phyloP scores from a whole-genome alignment of 2,329 filamentous ascomycete genomes.

The Alternaria viburni region DNA sequence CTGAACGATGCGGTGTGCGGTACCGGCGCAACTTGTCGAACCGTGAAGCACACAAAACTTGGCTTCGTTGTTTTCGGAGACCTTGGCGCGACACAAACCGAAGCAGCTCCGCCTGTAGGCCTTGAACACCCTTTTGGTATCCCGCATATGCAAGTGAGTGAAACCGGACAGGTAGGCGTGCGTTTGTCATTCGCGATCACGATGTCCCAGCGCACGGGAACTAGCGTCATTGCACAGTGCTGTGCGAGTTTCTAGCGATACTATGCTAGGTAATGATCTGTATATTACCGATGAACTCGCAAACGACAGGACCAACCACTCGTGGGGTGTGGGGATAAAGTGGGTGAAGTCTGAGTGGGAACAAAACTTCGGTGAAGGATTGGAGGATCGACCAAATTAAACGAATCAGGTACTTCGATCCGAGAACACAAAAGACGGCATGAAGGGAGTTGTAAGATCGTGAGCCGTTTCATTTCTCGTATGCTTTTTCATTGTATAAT shows the following conservation, averaged over 20 bases:
- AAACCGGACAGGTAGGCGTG: not conserved
- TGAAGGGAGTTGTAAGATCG: not conserved
- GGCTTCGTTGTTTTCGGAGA: not conserved
- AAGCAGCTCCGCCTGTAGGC: not conserved
- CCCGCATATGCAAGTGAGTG: not conserved
- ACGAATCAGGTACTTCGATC: not conserved
- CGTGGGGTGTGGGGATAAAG: conserved; percentile 14
- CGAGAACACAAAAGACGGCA: not conserved
- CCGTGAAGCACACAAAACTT: not conserved
- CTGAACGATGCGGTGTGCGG: conserved; percentile 4
- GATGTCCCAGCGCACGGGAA: conserved; percentile 1
- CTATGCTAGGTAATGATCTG: conserved; percentile 17
- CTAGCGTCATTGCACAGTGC: not conserved
- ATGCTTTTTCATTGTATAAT: conserved; percentile 14
- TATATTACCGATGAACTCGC: conserved; percentile 4
- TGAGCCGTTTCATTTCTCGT: conserved; percentile 13
- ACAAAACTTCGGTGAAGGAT: conserved; percentile 5
- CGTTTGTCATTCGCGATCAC: not conserved
- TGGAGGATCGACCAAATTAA: not conserved
- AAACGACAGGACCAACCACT: conserved; percentile 6
- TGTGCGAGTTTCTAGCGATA: conserved; percentile 13
- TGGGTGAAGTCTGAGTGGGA: conserved; percentile 1
- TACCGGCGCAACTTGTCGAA: conserved; percentile 2
- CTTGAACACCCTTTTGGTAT: not conserved
- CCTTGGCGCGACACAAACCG: not conserved